Evolutionary conservation across 352 stramenopile species (phyloP), one percentile per base, ranked within the genome.

Genomic region (Peronospora farinosa): DNA sequence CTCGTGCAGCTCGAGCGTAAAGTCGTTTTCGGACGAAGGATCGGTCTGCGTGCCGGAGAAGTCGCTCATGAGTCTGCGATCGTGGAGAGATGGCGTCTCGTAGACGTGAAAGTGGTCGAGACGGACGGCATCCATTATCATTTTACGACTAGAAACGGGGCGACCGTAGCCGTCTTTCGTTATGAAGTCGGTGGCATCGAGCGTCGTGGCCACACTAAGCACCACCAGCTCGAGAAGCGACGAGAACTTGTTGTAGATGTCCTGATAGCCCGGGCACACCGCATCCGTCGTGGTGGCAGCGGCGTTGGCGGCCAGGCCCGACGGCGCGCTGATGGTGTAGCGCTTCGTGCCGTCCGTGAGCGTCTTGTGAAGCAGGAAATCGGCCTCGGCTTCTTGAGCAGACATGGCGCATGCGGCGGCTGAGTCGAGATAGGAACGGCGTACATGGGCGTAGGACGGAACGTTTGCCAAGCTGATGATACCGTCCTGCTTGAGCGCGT

Each of bases 381-480:
- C 44, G 37, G 55, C 52, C 42, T 63, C 53, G 46, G 28, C 46
- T 40, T 55, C 30, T n/a, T 65, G 30, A 13, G 47, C 57, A 7
- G 63, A 60, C 17, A 88, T 59, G 32, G 73, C 71, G n/a, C 79
- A 90, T 7, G 40, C 44, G 0, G 70, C 73, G 5, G 76, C 79
- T 21, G 61, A 47, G 21, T 69, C 33, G 21, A 88, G 52, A 55
- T 87, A 90, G 12, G 45, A 56, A 1, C 55, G 55, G 8, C 77
- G 72, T 7, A 71, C 52, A 1, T 62, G 31, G 0, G 65, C 40
- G 62, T 78, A 90, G 25, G 50, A 51, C 3, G 75, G 74, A 15
- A 91, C 67, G 59, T 87, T 86, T 39, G 56, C 60, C 37, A 91
- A 57, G 35, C 62, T 70, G 44, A 91, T 56, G 70, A 88, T 88